Conservation (phyloP, 768 basidiomycete species). For the Tulasnella sp. region DNA sequence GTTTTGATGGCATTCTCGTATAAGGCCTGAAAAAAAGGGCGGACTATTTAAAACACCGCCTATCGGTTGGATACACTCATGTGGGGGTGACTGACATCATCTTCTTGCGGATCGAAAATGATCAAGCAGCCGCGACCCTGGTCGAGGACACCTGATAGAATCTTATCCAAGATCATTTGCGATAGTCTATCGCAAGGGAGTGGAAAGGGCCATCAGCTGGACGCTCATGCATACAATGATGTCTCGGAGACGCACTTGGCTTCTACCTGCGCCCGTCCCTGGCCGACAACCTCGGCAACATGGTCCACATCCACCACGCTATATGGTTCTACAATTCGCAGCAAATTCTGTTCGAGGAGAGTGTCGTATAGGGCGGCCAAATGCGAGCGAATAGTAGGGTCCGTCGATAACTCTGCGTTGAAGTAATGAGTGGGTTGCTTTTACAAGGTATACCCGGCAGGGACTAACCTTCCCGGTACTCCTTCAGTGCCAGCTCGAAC, state of each 20-base stretch:
- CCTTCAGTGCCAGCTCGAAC: constrained; percentile 77
- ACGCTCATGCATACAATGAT: background rate
- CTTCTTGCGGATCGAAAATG: constrained; percentile 78
- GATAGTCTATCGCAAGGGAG: constrained; percentile 74
- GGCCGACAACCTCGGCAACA: constrained; percentile 78
- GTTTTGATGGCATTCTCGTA: constrained; percentile 87
- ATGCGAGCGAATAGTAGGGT: constrained; percentile 91
- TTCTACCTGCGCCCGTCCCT: constrained; percentile 80
- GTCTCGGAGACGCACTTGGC: constrained; percentile 51
- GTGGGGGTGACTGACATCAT: constrained; percentile 49
- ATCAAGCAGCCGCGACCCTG: constrained; percentile 86
- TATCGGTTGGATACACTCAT: constrained; percentile 2
- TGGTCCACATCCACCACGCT: constrained; percentile 82
- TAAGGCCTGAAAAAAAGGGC: constrained; percentile 46
- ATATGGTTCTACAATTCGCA: constrained; percentile 94
- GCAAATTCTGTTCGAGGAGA: constrained; percentile 86
- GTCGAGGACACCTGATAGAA: constrained; percentile 90
- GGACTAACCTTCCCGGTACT: constrained; percentile 62
- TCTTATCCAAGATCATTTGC: constrained; percentile 97
- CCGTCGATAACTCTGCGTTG: constrained; percentile 74
- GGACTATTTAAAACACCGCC: background rate
- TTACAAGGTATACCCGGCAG: too few relatives aligned
- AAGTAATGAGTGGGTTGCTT: background rate
- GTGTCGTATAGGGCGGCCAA: constrained; percentile 92
- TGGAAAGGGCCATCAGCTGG: background rate